phyloP scores from a whole-genome alignment of 176 grass and related monocot genomes.

The Oryza rufipogon region DNA sequence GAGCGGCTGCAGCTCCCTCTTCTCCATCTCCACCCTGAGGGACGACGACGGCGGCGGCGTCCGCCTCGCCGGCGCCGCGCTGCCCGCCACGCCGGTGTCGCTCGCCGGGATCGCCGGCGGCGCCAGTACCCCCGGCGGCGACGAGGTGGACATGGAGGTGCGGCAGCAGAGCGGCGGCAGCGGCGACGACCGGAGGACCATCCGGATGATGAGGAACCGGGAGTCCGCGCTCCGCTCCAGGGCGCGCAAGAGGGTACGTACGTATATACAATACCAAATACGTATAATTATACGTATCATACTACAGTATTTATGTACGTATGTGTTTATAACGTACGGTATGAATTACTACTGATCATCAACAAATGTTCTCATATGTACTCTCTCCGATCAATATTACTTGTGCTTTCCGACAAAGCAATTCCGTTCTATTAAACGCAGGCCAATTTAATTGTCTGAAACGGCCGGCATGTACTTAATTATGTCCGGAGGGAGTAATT shows the following conservation, averaged over 20 bases:
- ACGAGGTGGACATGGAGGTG: constrained; percentile 55
- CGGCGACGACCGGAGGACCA: constrained; percentile 49
- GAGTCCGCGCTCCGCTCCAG: constrained; percentile 62
- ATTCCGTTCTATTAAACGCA: too few species aligned
- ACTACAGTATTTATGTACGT: background rate
- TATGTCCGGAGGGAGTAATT: too few species aligned
- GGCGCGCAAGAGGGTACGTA: constrained; percentile 60
- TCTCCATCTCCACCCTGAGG: constrained; percentile 57
- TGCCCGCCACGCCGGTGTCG: constrained; percentile 52
- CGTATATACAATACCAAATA: background rate
- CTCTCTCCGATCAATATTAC: too few species aligned
- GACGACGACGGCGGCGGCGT: constrained; percentile 41
- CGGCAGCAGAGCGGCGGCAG: constrained; percentile 30
- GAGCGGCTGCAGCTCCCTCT: constrained; percentile 66
- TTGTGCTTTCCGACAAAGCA: too few species aligned
- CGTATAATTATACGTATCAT: background rate
- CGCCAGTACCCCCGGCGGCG: background rate
- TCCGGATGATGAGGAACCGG: constrained; percentile 59
- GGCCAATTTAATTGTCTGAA: too few species aligned
- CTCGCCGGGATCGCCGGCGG: constrained; percentile 13
- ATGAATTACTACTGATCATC: too few species aligned
- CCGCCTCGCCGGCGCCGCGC: constrained; percentile 17
- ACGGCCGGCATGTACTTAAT: too few species aligned
- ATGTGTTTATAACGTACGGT: too few species aligned
- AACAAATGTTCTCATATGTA: too few species aligned